Conservation (phyloP, 148 eudicot species). For the Dianthus caryophyllus region DNA sequence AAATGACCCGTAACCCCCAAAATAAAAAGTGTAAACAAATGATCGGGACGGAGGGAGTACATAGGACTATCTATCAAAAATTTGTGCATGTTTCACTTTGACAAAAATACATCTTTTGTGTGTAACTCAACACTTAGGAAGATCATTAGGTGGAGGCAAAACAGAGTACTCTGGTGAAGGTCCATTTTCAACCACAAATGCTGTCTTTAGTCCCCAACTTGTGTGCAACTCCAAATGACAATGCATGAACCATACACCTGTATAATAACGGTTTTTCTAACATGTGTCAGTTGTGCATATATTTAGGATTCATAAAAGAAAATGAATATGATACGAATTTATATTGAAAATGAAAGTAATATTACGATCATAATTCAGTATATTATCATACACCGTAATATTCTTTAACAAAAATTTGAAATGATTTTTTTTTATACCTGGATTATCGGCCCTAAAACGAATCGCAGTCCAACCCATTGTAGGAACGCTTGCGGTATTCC, state of each 20-base stretch:
- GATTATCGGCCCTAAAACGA: constrained; percentile 50
- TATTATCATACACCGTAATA: no score
- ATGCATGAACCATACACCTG: constrained; percentile 55
- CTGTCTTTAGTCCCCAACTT: constrained; percentile 51
- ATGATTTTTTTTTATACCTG: no score
- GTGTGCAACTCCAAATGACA: constrained; percentile 59
- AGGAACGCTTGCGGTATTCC: constrained; percentile 52
- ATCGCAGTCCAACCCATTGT: constrained; percentile 62
- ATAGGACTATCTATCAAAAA: background rate
- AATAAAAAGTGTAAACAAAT: no score
- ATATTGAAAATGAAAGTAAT: no score
- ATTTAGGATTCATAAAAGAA: no score
- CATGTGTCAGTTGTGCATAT: no score
- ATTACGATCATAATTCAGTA: no score
- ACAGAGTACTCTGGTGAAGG: constrained; percentile 33
- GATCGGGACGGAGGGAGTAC: background rate
- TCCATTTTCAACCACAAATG: constrained; percentile 49
- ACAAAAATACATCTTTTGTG: no score
- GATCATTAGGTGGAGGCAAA: constrained; percentile 51
- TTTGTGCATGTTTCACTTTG: background rate
- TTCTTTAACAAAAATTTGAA: no score
- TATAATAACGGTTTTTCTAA: no score
- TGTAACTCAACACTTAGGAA: constrained; percentile 38
- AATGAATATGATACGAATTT: no score
- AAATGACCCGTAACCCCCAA: no score